phyloP scores from a whole-genome alignment of 2,329 filamentous ascomycete species.

The Mycocentrospora acerina region DNA sequence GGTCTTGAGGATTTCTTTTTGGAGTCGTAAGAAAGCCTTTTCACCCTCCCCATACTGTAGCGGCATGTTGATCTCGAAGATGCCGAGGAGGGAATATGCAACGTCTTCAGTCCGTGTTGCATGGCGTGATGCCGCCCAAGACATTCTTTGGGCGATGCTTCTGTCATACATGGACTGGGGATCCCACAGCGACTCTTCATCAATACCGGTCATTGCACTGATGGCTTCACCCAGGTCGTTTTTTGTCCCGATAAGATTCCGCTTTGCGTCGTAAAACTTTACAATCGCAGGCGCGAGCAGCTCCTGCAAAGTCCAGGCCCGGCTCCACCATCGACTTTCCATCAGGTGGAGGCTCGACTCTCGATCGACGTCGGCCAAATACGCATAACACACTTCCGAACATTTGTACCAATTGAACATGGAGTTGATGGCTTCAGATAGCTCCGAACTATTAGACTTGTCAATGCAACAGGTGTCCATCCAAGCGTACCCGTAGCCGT shows the following conservation, averaged over 20 bases:
- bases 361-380: conserved; percentile 3
- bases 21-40: conserved; percentile 9
- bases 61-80: conserved; percentile 16
- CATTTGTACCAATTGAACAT: conserved; percentile 7
- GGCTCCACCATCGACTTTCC: conserved; percentile 7
- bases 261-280: conserved; percentile 6
- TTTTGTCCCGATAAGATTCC: conserved; percentile 7
- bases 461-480: conserved; percentile 5
- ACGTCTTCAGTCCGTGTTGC: conserved; percentile 16
- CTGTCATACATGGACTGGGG: not conserved
- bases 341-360: not conserved
- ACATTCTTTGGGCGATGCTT: conserved; percentile 10
- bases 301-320: conserved; percentile 13
- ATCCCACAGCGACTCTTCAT: not conserved
- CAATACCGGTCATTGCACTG: not conserved
- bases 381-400: conserved; percentile 7
- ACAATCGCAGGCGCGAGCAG: conserved; percentile 6
- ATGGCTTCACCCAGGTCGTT: not conserved
- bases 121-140: conserved; percentile 15
- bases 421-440: conserved; percentile 3
- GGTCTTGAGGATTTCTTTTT: conserved; percentile 6
- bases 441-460: conserved; percentile 1
- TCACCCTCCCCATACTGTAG: conserved; percentile 15
- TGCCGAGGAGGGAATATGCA: conserved; percentile 18
- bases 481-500: conserved; percentile 1